Conservation (phyloP, 345 rosid species). For the Acer campestre region DNA sequence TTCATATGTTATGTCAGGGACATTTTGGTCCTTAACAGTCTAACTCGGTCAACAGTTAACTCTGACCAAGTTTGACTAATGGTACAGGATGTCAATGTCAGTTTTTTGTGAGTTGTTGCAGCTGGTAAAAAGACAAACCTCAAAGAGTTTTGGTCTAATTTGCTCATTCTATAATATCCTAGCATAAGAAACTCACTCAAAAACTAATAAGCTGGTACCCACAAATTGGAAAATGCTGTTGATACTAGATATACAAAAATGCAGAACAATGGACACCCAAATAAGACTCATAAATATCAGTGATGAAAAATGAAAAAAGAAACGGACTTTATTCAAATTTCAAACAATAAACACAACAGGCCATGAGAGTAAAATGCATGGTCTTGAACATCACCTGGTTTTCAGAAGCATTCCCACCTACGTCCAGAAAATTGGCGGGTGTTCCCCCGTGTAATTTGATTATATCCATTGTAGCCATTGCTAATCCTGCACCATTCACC, state of each 20-base stretch:
- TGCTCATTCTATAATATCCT: background rate
- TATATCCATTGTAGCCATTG: slow-evolving; percentile 99
- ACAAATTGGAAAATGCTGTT: background rate
- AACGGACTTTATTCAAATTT: background rate
- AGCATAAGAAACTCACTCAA: background rate
- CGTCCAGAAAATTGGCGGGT: slow-evolving; percentile 98
- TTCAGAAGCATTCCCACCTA: slow-evolving; percentile 99
- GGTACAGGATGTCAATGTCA: no score
- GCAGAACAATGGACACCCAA: background rate
- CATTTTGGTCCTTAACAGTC: no score
- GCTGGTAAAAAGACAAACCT: no score
- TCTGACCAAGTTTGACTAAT: no score
- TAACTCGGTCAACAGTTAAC: no score
- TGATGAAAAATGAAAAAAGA: background rate
- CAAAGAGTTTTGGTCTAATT: no score
- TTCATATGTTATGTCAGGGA: no score
- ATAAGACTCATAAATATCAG: background rate
- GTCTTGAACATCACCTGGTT: slow-evolving; percentile 57
- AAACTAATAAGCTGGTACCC: background rate
- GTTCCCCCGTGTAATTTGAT: slow-evolving; percentile 98
- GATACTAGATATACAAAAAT: background rate
- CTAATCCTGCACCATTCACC: slow-evolving; percentile 99
- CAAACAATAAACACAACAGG: background rate
- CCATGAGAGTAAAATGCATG: slow-evolving; percentile 14
- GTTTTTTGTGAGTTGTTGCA: no score